Percentiles rank a stretch among this genome's conserved stretches.
Conservation (phyloP, 305 asterid species). For the Fraxinus paxiana region DNA sequence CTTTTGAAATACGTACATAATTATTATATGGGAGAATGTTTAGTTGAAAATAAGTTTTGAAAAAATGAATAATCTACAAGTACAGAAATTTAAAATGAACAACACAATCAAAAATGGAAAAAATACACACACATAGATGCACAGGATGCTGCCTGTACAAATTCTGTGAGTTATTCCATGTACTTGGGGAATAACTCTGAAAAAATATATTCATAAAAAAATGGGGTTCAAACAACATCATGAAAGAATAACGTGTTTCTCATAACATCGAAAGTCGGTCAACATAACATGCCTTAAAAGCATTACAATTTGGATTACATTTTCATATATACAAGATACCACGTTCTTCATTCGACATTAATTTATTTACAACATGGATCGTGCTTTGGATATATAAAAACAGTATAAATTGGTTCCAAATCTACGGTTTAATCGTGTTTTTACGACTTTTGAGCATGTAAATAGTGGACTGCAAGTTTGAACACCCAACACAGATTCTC, state of each 20-base stretch:
- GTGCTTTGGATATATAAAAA: not conserved
- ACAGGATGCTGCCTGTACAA: too few relatives aligned
- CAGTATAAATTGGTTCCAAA: not conserved
- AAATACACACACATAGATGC: too few relatives aligned
- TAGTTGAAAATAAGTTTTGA: too few relatives aligned
- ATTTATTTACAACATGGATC: not conserved
- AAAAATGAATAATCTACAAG: too few relatives aligned
- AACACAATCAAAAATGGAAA: too few relatives aligned
- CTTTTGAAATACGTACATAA: too few relatives aligned
- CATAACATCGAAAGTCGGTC: not conserved
- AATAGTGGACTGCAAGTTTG: not conserved
- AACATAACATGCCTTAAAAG: not conserved
- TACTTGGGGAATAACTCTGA: too few relatives aligned
- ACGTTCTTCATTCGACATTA: not conserved
- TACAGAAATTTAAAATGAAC: too few relatives aligned
- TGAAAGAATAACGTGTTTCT: not conserved
- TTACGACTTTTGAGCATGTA: not conserved
- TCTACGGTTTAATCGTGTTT: not conserved
- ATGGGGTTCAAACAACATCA: too few relatives aligned
- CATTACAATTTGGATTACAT: not conserved
- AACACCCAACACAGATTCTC: not conserved
- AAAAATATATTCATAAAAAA: too few relatives aligned
- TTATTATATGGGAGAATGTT: too few relatives aligned
- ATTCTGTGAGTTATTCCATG: too few relatives aligned
- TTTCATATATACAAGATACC: not conserved